These are phyloP conservation scores for Cutaneotrichosporon mucoides DNA, from an alignment of 1,284 basidiomycete species.

Conservation along the genomic window DNA sequence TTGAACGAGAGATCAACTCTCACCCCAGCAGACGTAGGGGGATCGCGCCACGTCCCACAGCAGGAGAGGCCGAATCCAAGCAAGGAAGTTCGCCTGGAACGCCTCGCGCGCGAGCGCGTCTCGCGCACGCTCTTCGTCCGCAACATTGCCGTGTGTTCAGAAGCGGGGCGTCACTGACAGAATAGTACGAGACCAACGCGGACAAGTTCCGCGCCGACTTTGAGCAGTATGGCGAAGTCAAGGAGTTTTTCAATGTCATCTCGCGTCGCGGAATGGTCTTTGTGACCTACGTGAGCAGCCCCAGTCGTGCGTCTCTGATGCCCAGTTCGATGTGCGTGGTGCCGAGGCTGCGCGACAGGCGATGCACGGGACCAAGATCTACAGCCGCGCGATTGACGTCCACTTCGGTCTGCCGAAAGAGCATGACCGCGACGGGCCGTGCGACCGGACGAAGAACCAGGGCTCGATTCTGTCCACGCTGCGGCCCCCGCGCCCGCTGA, in stretches of 20 bases:
- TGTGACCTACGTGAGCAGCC: conserved; percentile 81
- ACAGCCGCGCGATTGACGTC: conserved; percentile 88
- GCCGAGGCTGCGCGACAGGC: conserved; percentile 84
- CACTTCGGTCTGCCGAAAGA: conserved; percentile 93
- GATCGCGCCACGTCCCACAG: background rate
- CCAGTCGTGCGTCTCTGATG: too few relatives aligned
- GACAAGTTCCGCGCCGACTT: conserved; percentile 78
- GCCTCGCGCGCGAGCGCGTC: conserved; percentile 62
- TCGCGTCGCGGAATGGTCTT: conserved; percentile 94
- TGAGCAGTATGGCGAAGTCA: conserved; percentile 88
- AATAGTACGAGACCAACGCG: conserved; percentile 83
- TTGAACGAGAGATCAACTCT: background rate
- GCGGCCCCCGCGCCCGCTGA: conserved; percentile 61
- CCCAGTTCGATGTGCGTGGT: conserved; percentile 80
- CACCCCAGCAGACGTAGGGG: background rate
- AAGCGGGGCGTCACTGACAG: background rate
- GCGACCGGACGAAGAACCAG: conserved; percentile 82
- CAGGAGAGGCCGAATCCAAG: conserved; percentile 5
- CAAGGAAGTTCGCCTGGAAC: conserved; percentile 11
- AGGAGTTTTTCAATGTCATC: conserved; percentile 93
- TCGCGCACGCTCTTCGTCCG: conserved; percentile 94
- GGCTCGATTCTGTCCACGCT: conserved; percentile 78
- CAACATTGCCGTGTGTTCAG: conserved; percentile 75
- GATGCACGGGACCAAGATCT: conserved; percentile 78
- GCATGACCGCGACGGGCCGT: conserved; percentile 65